Evolutionary conservation across 306 rosid genomes (phyloP).

Genomic region (Psophocarpus tetragonolobus): DNA sequence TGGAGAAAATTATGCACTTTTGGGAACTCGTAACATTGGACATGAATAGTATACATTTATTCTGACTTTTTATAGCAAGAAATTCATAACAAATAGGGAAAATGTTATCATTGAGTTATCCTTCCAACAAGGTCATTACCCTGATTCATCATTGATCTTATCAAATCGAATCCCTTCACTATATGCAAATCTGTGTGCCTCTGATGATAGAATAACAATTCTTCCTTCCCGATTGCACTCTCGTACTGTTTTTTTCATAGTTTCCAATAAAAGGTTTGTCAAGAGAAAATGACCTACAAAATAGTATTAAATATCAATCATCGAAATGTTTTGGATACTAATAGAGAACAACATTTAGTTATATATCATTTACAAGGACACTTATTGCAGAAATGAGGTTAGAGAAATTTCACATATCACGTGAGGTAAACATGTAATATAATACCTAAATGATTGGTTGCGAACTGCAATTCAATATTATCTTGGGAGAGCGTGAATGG

Average conservation of each 20-base stretch:
- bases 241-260: constrained; percentile 69
- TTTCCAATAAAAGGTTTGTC: constrained; percentile 75
- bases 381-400: background rate
- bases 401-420: background rate
- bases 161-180: constrained; percentile 65
- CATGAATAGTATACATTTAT: constrained; percentile 15
- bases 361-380: background rate
- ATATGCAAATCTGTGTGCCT: constrained; percentile 59
- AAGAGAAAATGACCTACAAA: constrained; percentile 82
- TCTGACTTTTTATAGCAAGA: background rate
- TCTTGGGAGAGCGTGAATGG: constrained; percentile 74
- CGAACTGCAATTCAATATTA: constrained; percentile 76
- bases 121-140: constrained; percentile 47
- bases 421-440: background rate
- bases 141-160: constrained; percentile 68
- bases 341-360: background rate
- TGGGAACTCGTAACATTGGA: background rate
- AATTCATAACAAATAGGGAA: background rate
- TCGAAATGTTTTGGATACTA: background rate
- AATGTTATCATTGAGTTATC: constrained; percentile 15
- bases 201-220: constrained; percentile 69
- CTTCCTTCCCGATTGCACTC: constrained; percentile 72
- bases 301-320: background rate
- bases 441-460: constrained; percentile 81
- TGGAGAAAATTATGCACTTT: background rate